Percentiles rank a stretch among this genome's conserved stretches.
phyloP scores from a whole-genome alignment of 495 filamentous ascomycete species.

The Trichocladium antarcticum region DNA sequence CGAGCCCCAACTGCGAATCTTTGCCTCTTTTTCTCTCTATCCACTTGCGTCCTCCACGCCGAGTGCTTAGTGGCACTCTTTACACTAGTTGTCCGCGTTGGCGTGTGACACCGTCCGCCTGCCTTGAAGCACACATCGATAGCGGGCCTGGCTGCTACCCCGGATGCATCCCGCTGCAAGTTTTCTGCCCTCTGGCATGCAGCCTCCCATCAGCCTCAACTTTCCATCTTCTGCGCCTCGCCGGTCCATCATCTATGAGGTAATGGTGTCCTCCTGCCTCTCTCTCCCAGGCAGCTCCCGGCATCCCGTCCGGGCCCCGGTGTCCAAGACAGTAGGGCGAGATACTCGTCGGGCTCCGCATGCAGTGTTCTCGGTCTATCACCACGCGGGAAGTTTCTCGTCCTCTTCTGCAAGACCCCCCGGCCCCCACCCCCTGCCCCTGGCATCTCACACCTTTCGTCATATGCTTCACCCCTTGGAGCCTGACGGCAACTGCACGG shows the following conservation, averaged over 20 bases:
- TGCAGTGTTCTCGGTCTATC: neutral
- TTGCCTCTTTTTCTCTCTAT: no score
- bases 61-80: neutral
- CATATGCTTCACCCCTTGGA: neutral
- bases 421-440: neutral
- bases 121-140: neutral
- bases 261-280: neutral
- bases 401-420: neutral
- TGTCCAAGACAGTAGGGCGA: neutral
- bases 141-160: neutral
- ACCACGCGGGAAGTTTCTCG: neutral
- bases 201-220: neutral
- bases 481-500: slow-evolving; percentile 2
- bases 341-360: neutral
- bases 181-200: neutral
- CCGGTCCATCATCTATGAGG: no score
- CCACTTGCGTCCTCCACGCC: neutral
- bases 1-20: no score
- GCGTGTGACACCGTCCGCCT: neutral
- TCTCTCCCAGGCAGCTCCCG: neutral
- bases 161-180: neutral
- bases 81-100: neutral
- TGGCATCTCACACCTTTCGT: neutral
- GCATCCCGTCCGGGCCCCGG: neutral
- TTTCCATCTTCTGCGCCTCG: neutral